Conservation (phyloP, 805 yeast genomes). For the Barnettozyma sp. region DNA sequence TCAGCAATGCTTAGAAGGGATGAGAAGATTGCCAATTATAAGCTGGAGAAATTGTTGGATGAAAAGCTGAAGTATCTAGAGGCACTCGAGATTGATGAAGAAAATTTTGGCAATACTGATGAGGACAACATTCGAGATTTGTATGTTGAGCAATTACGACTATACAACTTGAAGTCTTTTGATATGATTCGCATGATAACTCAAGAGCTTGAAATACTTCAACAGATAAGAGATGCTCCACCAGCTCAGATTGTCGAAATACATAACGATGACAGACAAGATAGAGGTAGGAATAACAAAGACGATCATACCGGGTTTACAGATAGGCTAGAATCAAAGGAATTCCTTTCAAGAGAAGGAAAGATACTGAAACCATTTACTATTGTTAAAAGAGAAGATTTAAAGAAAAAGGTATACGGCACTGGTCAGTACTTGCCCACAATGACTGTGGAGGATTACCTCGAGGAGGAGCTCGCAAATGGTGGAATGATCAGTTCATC, state of each 20-base stretch:
- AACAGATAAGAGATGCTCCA: constrained; percentile 33
- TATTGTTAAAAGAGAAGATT: constrained; percentile 51
- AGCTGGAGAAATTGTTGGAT: constrained; percentile 48
- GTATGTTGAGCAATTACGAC: constrained; percentile 47
- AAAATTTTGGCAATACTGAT: constrained; percentile 35
- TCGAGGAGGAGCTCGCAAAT: constrained; percentile 77
- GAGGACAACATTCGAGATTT: constrained; percentile 59
- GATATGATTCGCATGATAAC: constrained; percentile 48
- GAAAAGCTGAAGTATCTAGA: constrained; percentile 36
- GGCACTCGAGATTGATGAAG: constrained; percentile 27
- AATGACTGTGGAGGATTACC: constrained; percentile 86
- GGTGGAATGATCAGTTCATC: constrained; percentile 78
- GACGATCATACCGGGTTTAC: constrained; percentile 52
- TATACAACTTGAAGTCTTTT: constrained; percentile 48
- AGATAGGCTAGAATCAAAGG: constrained; percentile 52
- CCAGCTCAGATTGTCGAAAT: constrained; percentile 19
- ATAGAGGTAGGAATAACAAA: too few species aligned
- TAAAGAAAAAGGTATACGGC: constrained; percentile 67
- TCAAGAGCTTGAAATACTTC: constrained; percentile 63
- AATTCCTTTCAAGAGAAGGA: constrained; percentile 63
- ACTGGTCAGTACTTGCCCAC: constrained; percentile 92
- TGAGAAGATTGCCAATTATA: constrained; percentile 65
- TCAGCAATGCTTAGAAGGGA: constrained; percentile 42
- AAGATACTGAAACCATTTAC: constrained; percentile 82
- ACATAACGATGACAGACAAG: constrained; percentile 14